These are phyloP conservation scores for Astragalus glycyphyllos DNA, from an alignment of 306 rosid genomes.

Conservation along the genomic window DNA sequence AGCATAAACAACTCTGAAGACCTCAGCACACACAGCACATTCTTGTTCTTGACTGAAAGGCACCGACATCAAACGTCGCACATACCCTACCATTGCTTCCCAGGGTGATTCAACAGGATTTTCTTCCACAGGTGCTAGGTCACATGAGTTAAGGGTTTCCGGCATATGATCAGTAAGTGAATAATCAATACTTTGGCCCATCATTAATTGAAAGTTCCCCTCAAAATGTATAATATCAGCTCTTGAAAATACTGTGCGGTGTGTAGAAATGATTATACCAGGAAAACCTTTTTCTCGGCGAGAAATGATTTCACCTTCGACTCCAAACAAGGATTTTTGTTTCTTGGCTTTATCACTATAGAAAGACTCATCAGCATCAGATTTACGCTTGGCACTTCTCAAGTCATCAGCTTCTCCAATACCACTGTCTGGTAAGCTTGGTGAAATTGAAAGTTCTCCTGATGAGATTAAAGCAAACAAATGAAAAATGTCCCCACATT, in stretches of 20 bases:
- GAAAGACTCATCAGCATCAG: constrained; percentile 56
- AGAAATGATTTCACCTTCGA: constrained; percentile 89
- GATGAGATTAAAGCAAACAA: constrained; percentile 82
- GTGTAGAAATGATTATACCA: constrained; percentile 64
- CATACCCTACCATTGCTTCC: constrained; percentile 82
- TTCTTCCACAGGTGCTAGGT: constrained; percentile 46
- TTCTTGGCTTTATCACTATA: constrained; percentile 64
- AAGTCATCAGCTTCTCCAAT: constrained; percentile 90
- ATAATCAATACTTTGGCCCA: constrained; percentile 36
- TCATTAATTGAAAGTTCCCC: constrained; percentile 40
- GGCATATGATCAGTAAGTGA: constrained; percentile 51
- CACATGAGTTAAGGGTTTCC: constrained; percentile 51
- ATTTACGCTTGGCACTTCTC: constrained; percentile 78
- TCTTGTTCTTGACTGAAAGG: constrained; percentile 53
- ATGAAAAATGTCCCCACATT: constrained; percentile 83
- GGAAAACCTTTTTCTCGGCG: constrained; percentile 98
- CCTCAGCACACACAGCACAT: constrained; percentile 58
- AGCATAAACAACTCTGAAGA: constrained; percentile 65
- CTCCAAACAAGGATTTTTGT: constrained; percentile 57
- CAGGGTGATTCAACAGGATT: constrained; percentile 61
- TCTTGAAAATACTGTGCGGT: constrained; percentile 53
- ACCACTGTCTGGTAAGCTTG: constrained; percentile 80
- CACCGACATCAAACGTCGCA: constrained; percentile 50
- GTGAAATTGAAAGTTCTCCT: constrained; percentile 74
- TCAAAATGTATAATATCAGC: constrained; percentile 54